Evolutionary conservation across 129 eudicot genomes (phyloP), one percentile per base, ranked within the genome.

Genomic region (Oenanthe sinensis): DNA sequence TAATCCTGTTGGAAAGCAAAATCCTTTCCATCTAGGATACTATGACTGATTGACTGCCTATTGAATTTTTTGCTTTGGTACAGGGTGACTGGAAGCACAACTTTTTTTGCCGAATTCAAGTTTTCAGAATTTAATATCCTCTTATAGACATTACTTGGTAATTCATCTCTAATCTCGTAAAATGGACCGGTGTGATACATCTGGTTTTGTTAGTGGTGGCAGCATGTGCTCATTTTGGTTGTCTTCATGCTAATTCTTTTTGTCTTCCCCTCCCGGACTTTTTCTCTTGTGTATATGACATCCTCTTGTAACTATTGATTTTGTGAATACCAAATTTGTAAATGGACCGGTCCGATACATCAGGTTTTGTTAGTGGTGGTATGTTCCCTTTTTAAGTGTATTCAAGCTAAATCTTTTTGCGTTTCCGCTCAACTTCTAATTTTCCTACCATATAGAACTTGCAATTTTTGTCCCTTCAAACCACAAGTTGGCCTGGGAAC

Each of bases 131-230:
- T 55, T 58, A 58, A 8, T 10, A 9, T 58, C 67, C 26, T 58
- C 33, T 58, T 60, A 20, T 4, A 60, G n/a, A n/a, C 58, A 60
- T 9, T 60, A n/a, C 30, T 60, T 9, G 68, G 68, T 24, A 24
- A 60, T 60, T 60, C 14, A n/a, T 60, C 68, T 60, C 33, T 60
- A 20, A 78, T 14, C 69, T 67, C 36, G 30, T 47, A 36, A 14
- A 82, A 87, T 89, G 94, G 94, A 89, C 77, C 87, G 91, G 26
- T 20, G 77, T 24, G 94, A 89, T 77, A 85, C 91, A 48, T 85
- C 91, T 0, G 94, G 94, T 19, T 89, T 89, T 71, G 91, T 89
- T 26, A 87, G 91, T 40, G 91, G 94, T 24, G 94, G 94, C 39
- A 37, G 83, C 33, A 60, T 60, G 68, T 46, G 74, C 33, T 28